Evolutionary conservation across 345 rosid species (phyloP), one percentile per base, ranked within the genome.

Genomic region (Luvunga scandens): DNA sequence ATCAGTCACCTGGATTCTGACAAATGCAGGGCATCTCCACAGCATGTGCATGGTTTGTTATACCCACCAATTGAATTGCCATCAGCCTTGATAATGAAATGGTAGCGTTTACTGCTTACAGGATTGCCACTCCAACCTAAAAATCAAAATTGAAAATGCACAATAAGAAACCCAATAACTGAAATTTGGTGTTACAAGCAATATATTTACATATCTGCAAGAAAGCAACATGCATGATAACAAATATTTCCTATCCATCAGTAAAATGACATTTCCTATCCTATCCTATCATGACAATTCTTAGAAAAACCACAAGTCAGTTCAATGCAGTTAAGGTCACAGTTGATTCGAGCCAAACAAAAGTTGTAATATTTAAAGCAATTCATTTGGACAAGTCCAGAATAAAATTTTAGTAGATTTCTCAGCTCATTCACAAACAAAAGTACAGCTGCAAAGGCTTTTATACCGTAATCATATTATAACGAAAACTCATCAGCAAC

Each of bases 101-200:
- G 95, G 87, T 91, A 91, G 8, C 93, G 91, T 34, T 86, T 91
- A 22, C 87, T 66, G 73, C 95, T 87, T 0, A 91, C 93, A 4
- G 93, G 93, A 78, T 91, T 89, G 16, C 88, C 90, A 57, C 94
- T 91, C 93, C 95, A 89, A 18, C 95, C 95, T 91, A 38, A 31
- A 28, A 53, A 25, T 60, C 0, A 8, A 3, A 53, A 0, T 30
- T 59, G 33, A 24, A 62, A 64, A 36, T 22, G 77, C 9, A 21
- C 2, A 8, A 39, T 7, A 7, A 70, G 18, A 34, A 76, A 34
- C 13, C 6, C 4, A 50, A 9, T 13, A 10, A 56, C 18, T 24
- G 13, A 22, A 21, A 34, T 57, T 57, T 55, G 34, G 13, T 14
- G 13, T 14, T 18, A 12, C 12, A 30, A 10, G 70, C 50, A 66